Evolutionary conservation across 2,329 filamentous ascomycete species (phyloP).

Genomic region (Raffaelea ambrosiae): DNA sequence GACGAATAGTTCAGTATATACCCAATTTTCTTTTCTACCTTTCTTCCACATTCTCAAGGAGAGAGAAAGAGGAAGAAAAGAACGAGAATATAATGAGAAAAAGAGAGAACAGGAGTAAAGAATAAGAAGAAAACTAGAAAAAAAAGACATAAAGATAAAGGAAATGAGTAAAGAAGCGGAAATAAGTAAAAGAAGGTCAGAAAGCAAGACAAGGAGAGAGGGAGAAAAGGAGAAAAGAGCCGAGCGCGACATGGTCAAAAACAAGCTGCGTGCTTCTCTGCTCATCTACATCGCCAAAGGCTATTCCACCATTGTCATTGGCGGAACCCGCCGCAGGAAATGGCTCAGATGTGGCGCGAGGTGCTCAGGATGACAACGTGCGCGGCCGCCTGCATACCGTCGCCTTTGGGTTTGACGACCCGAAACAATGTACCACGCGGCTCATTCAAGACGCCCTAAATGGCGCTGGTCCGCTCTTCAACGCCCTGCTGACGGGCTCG

Average conservation of each 20-base stretch:
- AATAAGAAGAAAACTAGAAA: no score
- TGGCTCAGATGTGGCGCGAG: slow-evolving; percentile 59
- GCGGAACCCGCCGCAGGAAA: slow-evolving; percentile 55
- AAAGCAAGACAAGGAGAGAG: no score
- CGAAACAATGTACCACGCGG: slow-evolving; percentile 41
- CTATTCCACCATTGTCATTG: slow-evolving; percentile 50
- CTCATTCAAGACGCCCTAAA: slow-evolving; percentile 46
- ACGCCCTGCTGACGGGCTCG: slow-evolving; percentile 61
- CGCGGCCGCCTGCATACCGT: slow-evolving; percentile 53
- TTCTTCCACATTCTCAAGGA: no score
- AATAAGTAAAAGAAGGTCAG: no score
- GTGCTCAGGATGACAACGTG: slow-evolving; percentile 53
- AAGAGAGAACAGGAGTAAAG: no score
- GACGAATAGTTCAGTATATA: no score
- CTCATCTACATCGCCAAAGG: slow-evolving; percentile 57
- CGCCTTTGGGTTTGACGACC: slow-evolving; percentile 57
- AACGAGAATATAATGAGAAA: no score
- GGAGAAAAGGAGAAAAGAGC: no score
- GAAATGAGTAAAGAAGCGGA: no score
- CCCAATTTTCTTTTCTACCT: no score
- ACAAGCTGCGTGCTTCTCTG: slow-evolving; percentile 64
- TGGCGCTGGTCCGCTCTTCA: slow-evolving; percentile 78
- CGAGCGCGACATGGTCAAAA: slow-evolving; percentile 63
- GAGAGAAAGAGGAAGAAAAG: no score
- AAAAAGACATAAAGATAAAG: no score